phyloP scores from a whole-genome alignment of 768 basidiomycete genomes.

The Podaxis carcinomalis region DNA sequence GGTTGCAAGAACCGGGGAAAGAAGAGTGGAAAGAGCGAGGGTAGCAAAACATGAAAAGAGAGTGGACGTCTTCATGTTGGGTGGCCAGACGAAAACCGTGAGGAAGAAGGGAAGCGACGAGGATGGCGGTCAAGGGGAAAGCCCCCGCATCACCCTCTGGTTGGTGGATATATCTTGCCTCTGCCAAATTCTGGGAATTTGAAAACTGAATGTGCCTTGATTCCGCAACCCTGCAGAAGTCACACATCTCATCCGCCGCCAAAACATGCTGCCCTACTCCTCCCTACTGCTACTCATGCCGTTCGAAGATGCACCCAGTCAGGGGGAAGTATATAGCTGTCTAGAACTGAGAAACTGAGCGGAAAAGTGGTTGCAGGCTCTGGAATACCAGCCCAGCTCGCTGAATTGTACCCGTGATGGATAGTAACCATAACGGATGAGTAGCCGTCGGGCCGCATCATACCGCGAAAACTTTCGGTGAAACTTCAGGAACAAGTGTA shows the following conservation, averaged over 20 bases:
- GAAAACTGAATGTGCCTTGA: not conserved
- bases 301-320: no score
- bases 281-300: no score
- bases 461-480: no score
- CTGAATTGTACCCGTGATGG: no score
- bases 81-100: conserved; percentile 17
- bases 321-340: no score
- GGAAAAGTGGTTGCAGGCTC: no score
- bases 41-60: conserved; percentile 20
- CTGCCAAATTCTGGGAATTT: not conserved
- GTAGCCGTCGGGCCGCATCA: no score
- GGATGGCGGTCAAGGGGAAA: not conserved
- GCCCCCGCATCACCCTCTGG: not conserved
- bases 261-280: no score
- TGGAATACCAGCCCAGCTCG: no score
- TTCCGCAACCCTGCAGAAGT: not conserved
- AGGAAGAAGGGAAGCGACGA: not conserved
- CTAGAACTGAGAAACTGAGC: no score
- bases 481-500: no score
- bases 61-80: conserved; percentile 27
- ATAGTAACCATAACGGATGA: no score
- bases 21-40: conserved; percentile 7
- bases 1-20: conserved; percentile 15
- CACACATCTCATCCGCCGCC: not conserved
- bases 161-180: not conserved